Evolutionary conservation across 2,329 filamentous ascomycete genomes (phyloP).

Genomic region (Hymenoscyphus occultus): DNA sequence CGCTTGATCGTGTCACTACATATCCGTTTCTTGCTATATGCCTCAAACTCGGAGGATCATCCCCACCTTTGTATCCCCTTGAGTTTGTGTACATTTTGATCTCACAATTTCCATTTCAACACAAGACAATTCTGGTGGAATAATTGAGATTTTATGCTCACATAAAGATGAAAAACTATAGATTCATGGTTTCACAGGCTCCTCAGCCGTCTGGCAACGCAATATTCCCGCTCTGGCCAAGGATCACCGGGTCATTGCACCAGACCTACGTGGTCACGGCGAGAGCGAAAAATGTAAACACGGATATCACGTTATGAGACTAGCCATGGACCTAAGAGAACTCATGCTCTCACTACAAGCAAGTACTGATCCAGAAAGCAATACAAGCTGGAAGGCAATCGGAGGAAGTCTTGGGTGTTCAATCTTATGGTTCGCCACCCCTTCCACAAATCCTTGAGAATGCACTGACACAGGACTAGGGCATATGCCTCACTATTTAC

Average conservation of each 20-base stretch:
- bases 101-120: not conserved
- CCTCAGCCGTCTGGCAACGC: slow-evolving; percentile 31
- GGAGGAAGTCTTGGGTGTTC: slow-evolving; percentile 35
- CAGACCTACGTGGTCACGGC: slow-evolving; percentile 36
- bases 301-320: slow-evolving; percentile 34
- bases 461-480: slow-evolving; percentile 21
- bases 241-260: slow-evolving; percentile 30
- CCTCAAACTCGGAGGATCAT: slow-evolving; percentile 1
- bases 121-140: not conserved
- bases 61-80: slow-evolving; percentile 2
- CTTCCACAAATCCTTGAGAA: not conserved
- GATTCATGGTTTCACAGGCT: slow-evolving; percentile 38
- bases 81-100: not conserved
- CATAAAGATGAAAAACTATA: slow-evolving; percentile 12
- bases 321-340: slow-evolving; percentile 34
- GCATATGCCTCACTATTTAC: slow-evolving; percentile 35
- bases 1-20: not conserved
- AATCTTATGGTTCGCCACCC: slow-evolving; percentile 31
- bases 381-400: slow-evolving; percentile 25
- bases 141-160: not conserved
- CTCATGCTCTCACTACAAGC: slow-evolving; percentile 19
- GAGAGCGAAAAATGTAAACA: slow-evolving; percentile 29
- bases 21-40: slow-evolving; percentile 3
- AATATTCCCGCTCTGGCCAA: slow-evolving; percentile 30
- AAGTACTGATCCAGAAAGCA: not conserved